Evolutionary conservation across 2,329 filamentous ascomycete species (phyloP), one percentile per base, ranked within the genome.

Genomic region (Nemania sp.): DNA sequence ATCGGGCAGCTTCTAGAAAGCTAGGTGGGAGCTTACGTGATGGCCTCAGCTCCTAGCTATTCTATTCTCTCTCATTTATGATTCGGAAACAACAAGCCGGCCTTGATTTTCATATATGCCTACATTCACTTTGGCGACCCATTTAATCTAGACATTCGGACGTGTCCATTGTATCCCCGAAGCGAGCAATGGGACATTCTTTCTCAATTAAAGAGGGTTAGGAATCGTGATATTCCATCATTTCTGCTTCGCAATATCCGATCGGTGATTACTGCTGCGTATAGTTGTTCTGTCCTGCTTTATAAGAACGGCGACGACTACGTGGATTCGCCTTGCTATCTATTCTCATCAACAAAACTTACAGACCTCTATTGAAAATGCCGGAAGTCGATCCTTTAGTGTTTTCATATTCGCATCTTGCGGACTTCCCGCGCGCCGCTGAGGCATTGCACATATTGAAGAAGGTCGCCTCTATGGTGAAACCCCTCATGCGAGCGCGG

Each of bases 401-500:
- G 5, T 73, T 79, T 20, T 82, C 82, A 7, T 88, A 82, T 74
- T 83, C 83, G 41, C 86, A 88, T 72, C 74, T 88, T 61, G 78
- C 77, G 8, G 76, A 80, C 24, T 81, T 86, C 35, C 81, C 83
- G 1, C 82, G 85, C 2, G 82, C 84, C 22, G 75, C 78, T 18
- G 86, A 88, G 66, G 86, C 86, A 15, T 77, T 88, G 20, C 80
- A 88, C 41, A 88, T 88, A 65, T 85, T 98, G 26, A 92, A 90
- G 75, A 94, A 92, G 79, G 86, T 97, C 47, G 93, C 93, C 2
- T 97, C 94, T 27, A 81, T 97, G 65, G 94, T 98, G 69, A 98
- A 97, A 79, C 95, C 95, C 20, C 93, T 98, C 70, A 98, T 98
- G 94, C 87, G 93, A 71, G 93, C 93, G 55, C 89, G 93, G 51